Base-by-base conservation (phyloP, 192 early-diverging fungal species). In the Cladochytrium replicatum region DNA sequence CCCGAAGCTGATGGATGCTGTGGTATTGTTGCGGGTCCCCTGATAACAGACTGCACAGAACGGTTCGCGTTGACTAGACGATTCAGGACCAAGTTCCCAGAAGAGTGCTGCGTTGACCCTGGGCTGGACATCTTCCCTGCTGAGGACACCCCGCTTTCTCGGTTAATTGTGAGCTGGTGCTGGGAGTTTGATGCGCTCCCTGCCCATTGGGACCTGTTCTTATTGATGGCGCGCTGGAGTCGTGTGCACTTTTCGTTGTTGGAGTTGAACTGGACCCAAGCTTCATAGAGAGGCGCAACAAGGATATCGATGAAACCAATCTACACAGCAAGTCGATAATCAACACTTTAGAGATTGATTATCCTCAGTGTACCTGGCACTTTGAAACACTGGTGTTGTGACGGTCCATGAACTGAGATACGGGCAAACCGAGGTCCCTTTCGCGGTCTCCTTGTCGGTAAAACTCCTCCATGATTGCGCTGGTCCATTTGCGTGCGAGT, bases 321-420 rank as follows among this genome's bases (percentile, higher is more conserved):
- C 34, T 37, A 37, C 13, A 37, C 34, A 37, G 13, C 17, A 37
- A 37, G 34, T 13, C 13, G 17, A 37, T 13, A 17, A 37, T 37
- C 13, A 37, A 13, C 17, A 37, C 13, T 37, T 37, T 13, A 13
- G 13, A 37, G 17, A 37, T 13, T 37, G 34, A 37, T n/a, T n/a
- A n/a, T n/a, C n/a, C n/a, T n/a, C n/a, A n/a, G n/a, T n/a, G n/a
- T 46, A 66, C 68, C 50, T 78, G 77, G 48, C 77, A 77, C 42
- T 77, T 80, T 2, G 58, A 55, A n/a, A 74, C 59, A 17, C 56
- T 54, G 13, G 71, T 71, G 15, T 54, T 72, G 29, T 54, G 24
- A 19, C 77, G 41, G 50, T 80, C 77, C 74, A 80, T 77, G 31
- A 80, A 72, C 45, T 62, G 53, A 1, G 66, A 69, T 2, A 80